phyloP scores from a whole-genome alignment of 345 rosid genomes.

The Cochlearia excelsa region DNA sequence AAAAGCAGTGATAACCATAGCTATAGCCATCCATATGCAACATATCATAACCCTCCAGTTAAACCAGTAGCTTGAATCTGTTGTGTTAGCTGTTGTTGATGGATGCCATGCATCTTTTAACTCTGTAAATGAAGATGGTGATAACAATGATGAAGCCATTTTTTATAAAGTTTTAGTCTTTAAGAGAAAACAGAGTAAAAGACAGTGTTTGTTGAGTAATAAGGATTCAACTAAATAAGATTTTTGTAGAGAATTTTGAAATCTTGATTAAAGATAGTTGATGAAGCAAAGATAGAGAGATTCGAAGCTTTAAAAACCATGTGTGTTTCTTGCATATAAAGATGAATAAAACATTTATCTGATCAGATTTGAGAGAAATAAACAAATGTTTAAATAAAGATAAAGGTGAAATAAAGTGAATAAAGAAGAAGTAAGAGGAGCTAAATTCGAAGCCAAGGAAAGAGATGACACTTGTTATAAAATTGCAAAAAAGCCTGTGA shows the following conservation, averaged over 20 bases:
- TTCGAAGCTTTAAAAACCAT: slow-evolving; percentile 37
- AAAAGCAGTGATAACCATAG: slow-evolving; percentile 40
- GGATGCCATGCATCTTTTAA: slow-evolving; percentile 40
- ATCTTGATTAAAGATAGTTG: slow-evolving; percentile 20
- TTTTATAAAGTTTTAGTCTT: slow-evolving; percentile 8
- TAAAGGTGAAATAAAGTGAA: slow-evolving; percentile 29
- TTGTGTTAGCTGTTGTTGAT: slow-evolving; percentile 47
- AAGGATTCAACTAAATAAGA: slow-evolving; percentile 2
- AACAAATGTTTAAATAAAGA: slow-evolving; percentile 5
- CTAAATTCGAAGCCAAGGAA: slow-evolving; percentile 36
- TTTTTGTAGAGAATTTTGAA: slow-evolving; percentile 19
- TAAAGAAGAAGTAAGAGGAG: slow-evolving; percentile 36
- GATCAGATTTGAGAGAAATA: slow-evolving; percentile 18
- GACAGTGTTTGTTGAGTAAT: neutral
- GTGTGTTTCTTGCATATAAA: slow-evolving; percentile 31
- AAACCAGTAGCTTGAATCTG: slow-evolving; percentile 66
- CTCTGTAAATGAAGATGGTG: slow-evolving; percentile 34
- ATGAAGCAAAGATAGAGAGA: slow-evolving; percentile 31
- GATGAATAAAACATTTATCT: slow-evolving; percentile 15
- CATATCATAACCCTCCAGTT: slow-evolving; percentile 90
- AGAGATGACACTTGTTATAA: slow-evolving; percentile 26
- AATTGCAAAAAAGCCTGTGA: slow-evolving; percentile 29
- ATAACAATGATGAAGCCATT: slow-evolving; percentile 25
- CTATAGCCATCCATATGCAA: slow-evolving; percentile 51
- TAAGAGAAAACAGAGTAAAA: neutral